Percentiles rank a stretch among this genome's conserved stretches.
Evolutionary conservation across 805 yeast species (phyloP).

Genomic region (Ogataea parapolymorpha): DNA sequence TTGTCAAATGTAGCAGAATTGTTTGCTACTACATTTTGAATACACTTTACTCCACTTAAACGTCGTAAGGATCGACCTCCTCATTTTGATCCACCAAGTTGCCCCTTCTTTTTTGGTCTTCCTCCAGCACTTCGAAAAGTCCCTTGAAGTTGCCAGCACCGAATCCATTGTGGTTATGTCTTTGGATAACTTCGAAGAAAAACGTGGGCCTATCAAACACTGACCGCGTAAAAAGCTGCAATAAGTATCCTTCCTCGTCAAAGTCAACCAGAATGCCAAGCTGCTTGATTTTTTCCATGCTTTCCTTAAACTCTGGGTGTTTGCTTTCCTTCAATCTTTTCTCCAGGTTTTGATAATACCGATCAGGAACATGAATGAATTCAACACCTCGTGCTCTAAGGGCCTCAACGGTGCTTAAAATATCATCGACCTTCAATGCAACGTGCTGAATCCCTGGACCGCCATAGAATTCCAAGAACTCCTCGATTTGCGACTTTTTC

Average conservation of each 20-base stretch:
- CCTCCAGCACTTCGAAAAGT: slow-evolving; percentile 73
- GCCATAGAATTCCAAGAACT: slow-evolving; percentile 65
- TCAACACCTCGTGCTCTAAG: slow-evolving; percentile 64
- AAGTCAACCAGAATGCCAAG: slow-evolving; percentile 70
- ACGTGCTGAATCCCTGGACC: slow-evolving; percentile 88
- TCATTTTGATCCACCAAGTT: slow-evolving; percentile 39
- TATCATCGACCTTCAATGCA: slow-evolving; percentile 64
- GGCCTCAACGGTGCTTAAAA: slow-evolving; percentile 50
- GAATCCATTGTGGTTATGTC: slow-evolving; percentile 77
- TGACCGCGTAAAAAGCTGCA: slow-evolving; percentile 79
- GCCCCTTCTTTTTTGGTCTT: slow-evolving; percentile 71
- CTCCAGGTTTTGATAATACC: slow-evolving; percentile 53
- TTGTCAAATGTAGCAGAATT: too few relatives aligned
- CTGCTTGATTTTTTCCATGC: slow-evolving; percentile 45
- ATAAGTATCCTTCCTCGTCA: slow-evolving; percentile 70
- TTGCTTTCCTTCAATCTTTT: slow-evolving; percentile 36
- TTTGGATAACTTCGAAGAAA: slow-evolving; percentile 77
- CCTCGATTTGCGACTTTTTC: slow-evolving; percentile 75
- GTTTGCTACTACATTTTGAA: too few relatives aligned
- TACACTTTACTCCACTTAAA: too few relatives aligned
- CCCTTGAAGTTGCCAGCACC: slow-evolving; percentile 89
- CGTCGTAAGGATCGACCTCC: slow-evolving; percentile 12
- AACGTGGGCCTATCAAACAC: slow-evolving; percentile 76
- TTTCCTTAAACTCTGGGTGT: slow-evolving; percentile 50
- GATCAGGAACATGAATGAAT: slow-evolving; percentile 57